Percentiles rank a stretch among this genome's conserved stretches.
Evolutionary conservation across 164 flowering plant genomes (phyloP).

Genomic region (Nelumbo lutea): DNA sequence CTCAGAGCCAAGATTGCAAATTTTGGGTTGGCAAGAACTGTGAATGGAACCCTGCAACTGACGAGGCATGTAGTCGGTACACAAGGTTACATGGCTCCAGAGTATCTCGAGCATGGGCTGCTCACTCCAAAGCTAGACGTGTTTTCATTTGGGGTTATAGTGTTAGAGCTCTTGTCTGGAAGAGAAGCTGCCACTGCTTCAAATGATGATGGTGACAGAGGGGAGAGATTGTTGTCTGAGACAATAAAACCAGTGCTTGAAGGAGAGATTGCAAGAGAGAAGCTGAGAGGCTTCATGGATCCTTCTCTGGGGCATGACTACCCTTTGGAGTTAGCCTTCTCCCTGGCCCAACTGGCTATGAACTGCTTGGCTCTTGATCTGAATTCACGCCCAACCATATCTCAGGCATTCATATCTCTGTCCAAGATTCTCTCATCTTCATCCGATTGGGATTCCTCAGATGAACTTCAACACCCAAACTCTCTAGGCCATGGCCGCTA

Average conservation of each 20-base stretch:
- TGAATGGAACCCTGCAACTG: conserved; percentile 32
- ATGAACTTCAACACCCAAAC: conserved; percentile 30
- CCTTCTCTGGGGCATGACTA: conserved; percentile 35
- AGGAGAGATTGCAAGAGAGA: conserved; percentile 56
- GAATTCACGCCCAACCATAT: conserved; percentile 43
- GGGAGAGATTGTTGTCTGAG: conserved; percentile 26
- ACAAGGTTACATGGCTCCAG: conserved; percentile 68
- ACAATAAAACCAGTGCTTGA: conserved; percentile 35
- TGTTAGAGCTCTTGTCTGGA: conserved; percentile 67
- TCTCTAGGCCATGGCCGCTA: conserved; percentile 30
- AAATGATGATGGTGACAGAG: conserved; percentile 9
- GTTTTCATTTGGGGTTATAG: conserved; percentile 58
- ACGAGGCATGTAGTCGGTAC: conserved; percentile 71
- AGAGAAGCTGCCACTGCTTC: conserved; percentile 33
- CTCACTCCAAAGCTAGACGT: conserved; percentile 64
- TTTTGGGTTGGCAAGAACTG: conserved; percentile 49
- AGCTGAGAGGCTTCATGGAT: conserved; percentile 45
- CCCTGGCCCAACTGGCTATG: conserved; percentile 52
- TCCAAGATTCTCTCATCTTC: conserved; percentile 57
- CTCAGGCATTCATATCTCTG: conserved; percentile 40
- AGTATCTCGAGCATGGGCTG: conserved; percentile 59
- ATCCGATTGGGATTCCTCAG: conserved; percentile 67
- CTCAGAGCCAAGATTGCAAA: conserved; percentile 51
- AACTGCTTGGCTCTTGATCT: conserved; percentile 47
- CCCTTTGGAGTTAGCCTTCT: conserved; percentile 57